These are phyloP conservation scores for Atalantia buxifolia DNA, from an alignment of 345 rosid genomes.

Conservation along the genomic window DNA sequence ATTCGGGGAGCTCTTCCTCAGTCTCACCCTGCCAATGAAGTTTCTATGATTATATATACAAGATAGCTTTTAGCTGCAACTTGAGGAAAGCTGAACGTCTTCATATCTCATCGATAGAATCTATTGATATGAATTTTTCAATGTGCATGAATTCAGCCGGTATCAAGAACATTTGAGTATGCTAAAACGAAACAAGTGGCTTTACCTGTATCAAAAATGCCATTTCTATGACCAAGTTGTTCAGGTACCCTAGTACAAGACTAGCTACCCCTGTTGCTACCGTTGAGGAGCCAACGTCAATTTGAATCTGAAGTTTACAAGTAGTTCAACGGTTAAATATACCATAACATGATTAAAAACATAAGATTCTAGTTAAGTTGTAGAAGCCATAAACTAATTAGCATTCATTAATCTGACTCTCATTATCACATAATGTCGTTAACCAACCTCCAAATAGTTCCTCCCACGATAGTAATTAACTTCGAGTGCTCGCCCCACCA, in stretches of 20 bases:
- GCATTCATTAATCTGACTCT: too few relatives aligned
- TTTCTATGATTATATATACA: neutral
- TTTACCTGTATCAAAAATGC: constrained; percentile 88
- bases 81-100: neutral
- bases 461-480: constrained; percentile 60
- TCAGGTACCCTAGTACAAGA: constrained; percentile 82
- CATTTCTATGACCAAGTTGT: constrained; percentile 82
- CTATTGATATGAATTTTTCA: neutral
- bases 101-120: neutral
- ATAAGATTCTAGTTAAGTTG: too few relatives aligned
- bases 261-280: constrained; percentile 82
- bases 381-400: too few relatives aligned
- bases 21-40: constrained; percentile 61
- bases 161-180: neutral
- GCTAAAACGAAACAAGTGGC: neutral
- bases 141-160: neutral
- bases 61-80: neutral
- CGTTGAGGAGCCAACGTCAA: constrained; percentile 91
- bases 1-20: constrained; percentile 86
- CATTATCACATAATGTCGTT: neutral
- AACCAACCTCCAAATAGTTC: constrained; percentile 79
- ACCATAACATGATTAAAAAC: neutral
- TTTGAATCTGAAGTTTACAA: constrained; percentile 46
- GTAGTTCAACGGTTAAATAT: neutral
- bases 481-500: constrained; percentile 79